These are phyloP conservation scores for Cyberlindnera nakhonratchasimensis DNA, from an alignment of 805 yeast species.

Conservation along the genomic window DNA sequence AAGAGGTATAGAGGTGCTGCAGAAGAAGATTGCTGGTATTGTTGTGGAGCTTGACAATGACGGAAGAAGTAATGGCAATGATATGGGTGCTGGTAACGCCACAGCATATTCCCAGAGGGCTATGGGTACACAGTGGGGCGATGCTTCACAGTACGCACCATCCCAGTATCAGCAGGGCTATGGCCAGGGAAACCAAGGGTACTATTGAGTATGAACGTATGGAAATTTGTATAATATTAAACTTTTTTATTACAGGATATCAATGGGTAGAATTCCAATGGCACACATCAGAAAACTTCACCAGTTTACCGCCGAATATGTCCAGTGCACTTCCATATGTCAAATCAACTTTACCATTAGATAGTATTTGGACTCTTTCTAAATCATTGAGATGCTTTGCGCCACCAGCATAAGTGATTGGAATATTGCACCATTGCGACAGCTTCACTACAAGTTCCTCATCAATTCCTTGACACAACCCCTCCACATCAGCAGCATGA, in stretches of 20 bases:
- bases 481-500: conserved; percentile 99
- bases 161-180: conserved; percentile 9
- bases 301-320: conserved; percentile 87
- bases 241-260: not conserved
- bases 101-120: conserved; percentile 6
- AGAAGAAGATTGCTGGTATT: conserved; percentile 86
- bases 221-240: not conserved
- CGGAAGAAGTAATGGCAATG: conserved; percentile 37
- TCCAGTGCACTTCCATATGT: conserved; percentile 93
- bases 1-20: conserved; percentile 80
- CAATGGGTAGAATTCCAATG: conserved; percentile 56
- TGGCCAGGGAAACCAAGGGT: not conserved
- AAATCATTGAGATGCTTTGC: conserved; percentile 75
- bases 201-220: not conserved
- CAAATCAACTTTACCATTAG: conserved; percentile 81
- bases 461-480: conserved; percentile 91
- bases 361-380: conserved; percentile 57
- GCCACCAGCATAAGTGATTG: conserved; percentile 96
- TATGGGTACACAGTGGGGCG: conserved; percentile 9
- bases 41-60: conserved; percentile 58
- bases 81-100: conserved; percentile 2
- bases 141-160: not conserved
- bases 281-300: conserved; percentile 71
- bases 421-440: conserved; percentile 77
- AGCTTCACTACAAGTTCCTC: conserved; percentile 65